These are phyloP conservation scores for Orbilia quercus DNA, from an alignment of 2,329 filamentous ascomycete genomes.

Conservation along the genomic window DNA sequence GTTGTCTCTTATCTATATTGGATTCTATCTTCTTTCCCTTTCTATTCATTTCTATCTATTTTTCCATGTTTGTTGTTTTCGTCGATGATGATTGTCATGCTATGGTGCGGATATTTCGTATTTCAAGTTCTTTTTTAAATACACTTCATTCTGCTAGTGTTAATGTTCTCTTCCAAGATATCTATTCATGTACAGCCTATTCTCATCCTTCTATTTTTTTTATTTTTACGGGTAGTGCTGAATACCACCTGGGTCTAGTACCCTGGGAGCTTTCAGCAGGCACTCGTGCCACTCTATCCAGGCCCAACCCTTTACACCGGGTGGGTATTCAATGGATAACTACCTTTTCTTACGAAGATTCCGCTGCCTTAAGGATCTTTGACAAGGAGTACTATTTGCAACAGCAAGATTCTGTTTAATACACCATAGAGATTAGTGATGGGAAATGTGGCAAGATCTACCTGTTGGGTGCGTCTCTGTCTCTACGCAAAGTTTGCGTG, in stretches of 20 bases:
- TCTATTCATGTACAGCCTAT: conserved; percentile 53
- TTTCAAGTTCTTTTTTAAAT: conserved; percentile 37
- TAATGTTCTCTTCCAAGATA: conserved; percentile 26
- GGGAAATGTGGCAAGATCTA: conserved; percentile 43
- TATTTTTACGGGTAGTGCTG: conserved; percentile 21
- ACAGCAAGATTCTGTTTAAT: conserved; percentile 30
- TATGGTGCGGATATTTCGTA: conserved; percentile 54
- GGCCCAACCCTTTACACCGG: conserved; percentile 1
- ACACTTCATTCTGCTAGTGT: conserved; percentile 16
- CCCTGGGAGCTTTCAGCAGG: conserved; percentile 23
- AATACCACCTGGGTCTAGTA: conserved; percentile 27
- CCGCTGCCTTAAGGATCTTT: conserved; percentile 17
- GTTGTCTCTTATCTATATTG: background rate
- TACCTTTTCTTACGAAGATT: conserved; percentile 25
- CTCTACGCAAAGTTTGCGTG: conserved; percentile 53
- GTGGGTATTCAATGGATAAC: conserved; percentile 35
- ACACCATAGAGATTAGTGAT: conserved; percentile 40
- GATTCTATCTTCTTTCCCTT: conserved; percentile 1
- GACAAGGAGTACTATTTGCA: conserved; percentile 15
- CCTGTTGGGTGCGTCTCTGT: conserved; percentile 57
- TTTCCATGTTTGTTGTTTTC: conserved; percentile 4
- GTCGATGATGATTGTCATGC: conserved; percentile 52
- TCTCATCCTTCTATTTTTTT: conserved; percentile 42
- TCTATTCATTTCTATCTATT: conserved; percentile 3
- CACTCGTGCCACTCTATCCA: conserved; percentile 17